phyloP scores from a whole-genome alignment of 1,284 basidiomycete species.

The Apiotrichum sp. region DNA sequence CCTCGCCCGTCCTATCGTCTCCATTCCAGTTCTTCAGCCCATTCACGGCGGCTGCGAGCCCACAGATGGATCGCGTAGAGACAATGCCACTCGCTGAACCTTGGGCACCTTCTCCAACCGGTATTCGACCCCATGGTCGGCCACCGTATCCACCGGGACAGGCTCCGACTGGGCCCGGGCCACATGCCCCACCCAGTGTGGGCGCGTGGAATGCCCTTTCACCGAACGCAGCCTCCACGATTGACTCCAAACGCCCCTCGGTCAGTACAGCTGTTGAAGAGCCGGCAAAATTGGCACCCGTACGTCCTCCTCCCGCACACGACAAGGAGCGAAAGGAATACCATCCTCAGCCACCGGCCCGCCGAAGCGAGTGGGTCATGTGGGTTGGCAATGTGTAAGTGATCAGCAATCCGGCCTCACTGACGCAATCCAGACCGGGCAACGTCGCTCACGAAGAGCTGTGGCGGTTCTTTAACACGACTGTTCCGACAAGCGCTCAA shows the following conservation, averaged over 20 bases:
- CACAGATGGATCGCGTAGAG: slow-evolving; percentile 6
- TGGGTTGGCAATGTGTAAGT: slow-evolving; percentile 58
- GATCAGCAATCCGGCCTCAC: not conserved
- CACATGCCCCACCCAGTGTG: not conserved
- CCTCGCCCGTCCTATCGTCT: slow-evolving; percentile 13
- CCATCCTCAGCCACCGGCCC: slow-evolving; percentile 50
- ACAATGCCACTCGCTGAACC: slow-evolving; percentile 7
- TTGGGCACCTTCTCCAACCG: slow-evolving; percentile 1
- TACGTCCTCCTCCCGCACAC: not conserved
- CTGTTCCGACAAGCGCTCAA: slow-evolving; percentile 23
- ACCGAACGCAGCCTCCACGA: not conserved
- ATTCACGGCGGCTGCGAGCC: slow-evolving; percentile 2
- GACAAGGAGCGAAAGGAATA: slow-evolving; percentile 42
- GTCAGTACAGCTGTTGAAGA: not conserved
- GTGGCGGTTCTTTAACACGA: slow-evolving; percentile 70
- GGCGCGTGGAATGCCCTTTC: not conserved
- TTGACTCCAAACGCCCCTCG: slow-evolving; percentile 1
- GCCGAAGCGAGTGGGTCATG: slow-evolving; percentile 89
- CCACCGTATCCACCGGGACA: not conserved
- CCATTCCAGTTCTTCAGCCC: slow-evolving; percentile 16
- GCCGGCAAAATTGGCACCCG: not conserved
- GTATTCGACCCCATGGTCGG: not conserved
- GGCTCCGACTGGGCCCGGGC: not conserved
- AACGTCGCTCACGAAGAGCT: slow-evolving; percentile 84
- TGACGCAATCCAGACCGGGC: slow-evolving; percentile 38